Base-by-base conservation (phyloP, 345 rosid genomes). In the Aquilaria yunnanensis region DNA sequence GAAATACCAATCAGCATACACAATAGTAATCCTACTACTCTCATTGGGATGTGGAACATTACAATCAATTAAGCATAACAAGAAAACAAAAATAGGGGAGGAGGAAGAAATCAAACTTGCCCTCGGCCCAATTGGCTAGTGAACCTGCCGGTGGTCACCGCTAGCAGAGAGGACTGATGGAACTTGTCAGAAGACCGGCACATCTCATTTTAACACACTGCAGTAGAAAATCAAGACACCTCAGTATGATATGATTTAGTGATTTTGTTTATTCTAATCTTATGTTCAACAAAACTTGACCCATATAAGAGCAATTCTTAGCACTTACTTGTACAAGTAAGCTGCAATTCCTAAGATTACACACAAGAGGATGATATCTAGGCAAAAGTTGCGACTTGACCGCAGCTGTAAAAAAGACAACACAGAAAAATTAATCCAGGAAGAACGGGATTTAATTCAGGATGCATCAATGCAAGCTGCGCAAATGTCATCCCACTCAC, bases 371-470 rank as follows among this genome's bases (percentile, higher is more conserved):
- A 84, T 73, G 74, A 90, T 87, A 72, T 93, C 97, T 32, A 93
- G 56, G 85, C 98, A 93, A 66, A 93, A 87, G 82, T 90, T 90
- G 60, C 98, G 85, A 72, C 97, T 87, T 5, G 97, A 90, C 70
- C 97, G 75, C 78, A 86, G 67, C 96, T 90, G 81, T 9, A 69
- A 69, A 16, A 59, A 64, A 62, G 67, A 23, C 31, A 13, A 70
- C 59, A 23, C 13, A 52, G 57, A 13, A 29, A 6, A 23, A 3
- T 14, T 51, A 14, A 9, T 7, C 37, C 14, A 55, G 51, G 32
- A 14, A 63, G 58, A 6, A 23, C 52, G 30, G 32, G 32, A 7
- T 12, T 9, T 5, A 34, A 11, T 50, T 29, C 1, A 41, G 56
- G 54, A 14, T 11, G 54, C 45, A 50, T 23, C 55, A 59, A 7